Base-by-base conservation (phyloP, 78 protist species). In the Cyanophora paradoxa region DNA sequence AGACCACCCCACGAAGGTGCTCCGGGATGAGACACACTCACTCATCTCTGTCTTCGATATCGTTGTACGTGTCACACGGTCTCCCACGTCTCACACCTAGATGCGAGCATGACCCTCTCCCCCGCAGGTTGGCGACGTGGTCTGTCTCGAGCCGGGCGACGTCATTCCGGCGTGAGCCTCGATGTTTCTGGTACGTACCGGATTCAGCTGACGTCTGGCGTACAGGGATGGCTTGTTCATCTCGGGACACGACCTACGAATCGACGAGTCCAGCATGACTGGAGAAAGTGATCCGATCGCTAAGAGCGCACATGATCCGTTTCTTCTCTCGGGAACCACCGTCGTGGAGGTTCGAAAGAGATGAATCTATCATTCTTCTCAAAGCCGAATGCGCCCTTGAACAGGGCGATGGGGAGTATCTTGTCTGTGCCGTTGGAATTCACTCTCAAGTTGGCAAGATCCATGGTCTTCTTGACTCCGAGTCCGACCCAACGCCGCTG, bases 401-500 rank as follows among this genome's bases (percentile, higher is more conserved):
- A 54, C 54, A 40, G 11, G 71, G 71, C 28, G n/a, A n/a, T n/a
- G n/a, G n/a, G n/a, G n/a, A 10, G 10, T 10, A 10, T 44, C n/a
- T 44, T 44, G 52, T 44, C 52, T 16, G 10, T 44, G 52, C 52
- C n/a, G 52, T 44, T 13, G 52, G 52, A 10, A 13, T 44, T 13
- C 52, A 44, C 52, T 44, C 52, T 44, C 52, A 44, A 44, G 52
- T 13, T 13, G 52, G 52, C 52, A 16, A 10, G n/a, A 44, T 13
- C 13, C 52, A 44, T 10, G 52, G n/a, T 44, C 13, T 44, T 10
- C 52, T 44, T 69, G 30, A 24, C 28, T 0, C 54, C 28, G 81
- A 79, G 41, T 42, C 46, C 41, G 85, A 82, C 59, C 41, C 59
- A 19, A 78, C 81, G 0, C 84, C 82, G 22, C 77, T 84, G 39